Evolutionary conservation across 106 monocot species (phyloP).

Genomic region (Hemerocallis citrina): DNA sequence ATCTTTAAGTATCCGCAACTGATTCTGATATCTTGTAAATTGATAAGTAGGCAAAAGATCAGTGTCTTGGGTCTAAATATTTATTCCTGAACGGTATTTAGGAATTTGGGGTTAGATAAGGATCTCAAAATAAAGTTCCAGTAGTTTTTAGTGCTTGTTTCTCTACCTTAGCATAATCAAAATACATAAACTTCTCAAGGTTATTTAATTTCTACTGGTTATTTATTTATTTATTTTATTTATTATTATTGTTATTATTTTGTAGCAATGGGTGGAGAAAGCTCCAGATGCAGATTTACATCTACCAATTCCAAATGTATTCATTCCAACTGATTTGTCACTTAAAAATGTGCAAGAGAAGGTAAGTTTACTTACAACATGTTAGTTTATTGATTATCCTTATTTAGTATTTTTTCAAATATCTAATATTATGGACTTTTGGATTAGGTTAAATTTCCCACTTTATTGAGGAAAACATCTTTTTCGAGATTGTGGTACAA

Average conservation of each 20-base stretch:
- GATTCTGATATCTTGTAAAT: no score
- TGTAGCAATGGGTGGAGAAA: constrained; percentile 72
- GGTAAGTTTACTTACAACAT: constrained; percentile 19
- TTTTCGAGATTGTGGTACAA: constrained; percentile 95
- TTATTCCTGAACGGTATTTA: no score
- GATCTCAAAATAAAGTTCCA: no score
- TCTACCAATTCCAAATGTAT: constrained; percentile 81
- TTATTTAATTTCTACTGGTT: background rate
- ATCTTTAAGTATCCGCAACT: no score
- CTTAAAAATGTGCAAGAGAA: constrained; percentile 47
- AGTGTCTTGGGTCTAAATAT: no score
- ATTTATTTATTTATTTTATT: no score
- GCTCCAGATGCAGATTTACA: constrained; percentile 59
- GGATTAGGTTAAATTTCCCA: constrained; percentile 54
- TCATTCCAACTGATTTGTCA: constrained; percentile 75
- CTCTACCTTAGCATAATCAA: no score
- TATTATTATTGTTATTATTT: constrained; percentile 8
- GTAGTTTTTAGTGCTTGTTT: no score
- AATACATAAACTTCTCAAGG: background rate
- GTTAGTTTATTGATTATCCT: background rate
- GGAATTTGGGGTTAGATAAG: no score
- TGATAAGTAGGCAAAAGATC: no score
- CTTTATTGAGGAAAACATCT: constrained; percentile 49
- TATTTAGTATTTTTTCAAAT: background rate
- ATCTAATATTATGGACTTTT: constrained; percentile 12